Evolutionary conservation across 768 basidiomycete genomes (phyloP).

Genomic region (Lactarius sanguifluus): DNA sequence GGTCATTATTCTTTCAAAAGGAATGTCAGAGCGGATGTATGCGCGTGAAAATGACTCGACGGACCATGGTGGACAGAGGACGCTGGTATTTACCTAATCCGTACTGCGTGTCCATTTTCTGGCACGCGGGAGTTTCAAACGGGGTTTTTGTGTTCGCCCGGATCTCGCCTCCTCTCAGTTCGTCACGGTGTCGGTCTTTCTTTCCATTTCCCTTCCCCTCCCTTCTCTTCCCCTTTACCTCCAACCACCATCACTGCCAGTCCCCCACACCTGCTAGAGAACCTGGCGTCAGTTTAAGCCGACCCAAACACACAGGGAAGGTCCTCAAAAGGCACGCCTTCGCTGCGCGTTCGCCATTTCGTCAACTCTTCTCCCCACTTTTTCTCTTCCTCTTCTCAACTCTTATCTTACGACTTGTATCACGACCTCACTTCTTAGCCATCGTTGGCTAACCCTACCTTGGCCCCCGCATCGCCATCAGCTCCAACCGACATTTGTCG

Average conservation of each 20-base stretch:
- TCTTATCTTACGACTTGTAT: constrained; percentile 62
- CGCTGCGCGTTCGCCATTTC: constrained; percentile 81
- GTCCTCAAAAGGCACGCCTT: constrained; percentile 85
- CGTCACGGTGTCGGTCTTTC: constrained; percentile 30
- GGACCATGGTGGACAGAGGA: constrained; percentile 16
- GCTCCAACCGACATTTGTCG: constrained; percentile 23
- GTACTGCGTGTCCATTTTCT: constrained; percentile 15
- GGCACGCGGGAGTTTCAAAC: constrained; percentile 22
- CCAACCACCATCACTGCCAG: constrained; percentile 34
- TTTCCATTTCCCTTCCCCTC: constrained; percentile 28
- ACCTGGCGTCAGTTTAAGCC: constrained; percentile 17
- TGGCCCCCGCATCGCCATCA: constrained; percentile 43
- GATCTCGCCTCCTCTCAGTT: constrained; percentile 28
- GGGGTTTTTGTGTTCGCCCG: constrained; percentile 29
- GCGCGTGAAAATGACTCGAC: neutral
- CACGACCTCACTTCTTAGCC: constrained; percentile 58
- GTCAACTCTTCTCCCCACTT: constrained; percentile 36
- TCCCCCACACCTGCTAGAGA: constrained; percentile 15
- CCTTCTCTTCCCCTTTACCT: constrained; percentile 32
- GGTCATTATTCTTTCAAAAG: constrained; percentile 35
- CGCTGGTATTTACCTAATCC: constrained; percentile 7
- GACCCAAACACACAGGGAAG: constrained; percentile 24
- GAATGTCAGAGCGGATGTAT: neutral
- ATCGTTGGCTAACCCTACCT: constrained; percentile 40
- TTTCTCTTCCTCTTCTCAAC: constrained; percentile 33